Evolutionary conservation across 441 rosid species (phyloP).

Genomic region (Erysimum cheiri): DNA sequence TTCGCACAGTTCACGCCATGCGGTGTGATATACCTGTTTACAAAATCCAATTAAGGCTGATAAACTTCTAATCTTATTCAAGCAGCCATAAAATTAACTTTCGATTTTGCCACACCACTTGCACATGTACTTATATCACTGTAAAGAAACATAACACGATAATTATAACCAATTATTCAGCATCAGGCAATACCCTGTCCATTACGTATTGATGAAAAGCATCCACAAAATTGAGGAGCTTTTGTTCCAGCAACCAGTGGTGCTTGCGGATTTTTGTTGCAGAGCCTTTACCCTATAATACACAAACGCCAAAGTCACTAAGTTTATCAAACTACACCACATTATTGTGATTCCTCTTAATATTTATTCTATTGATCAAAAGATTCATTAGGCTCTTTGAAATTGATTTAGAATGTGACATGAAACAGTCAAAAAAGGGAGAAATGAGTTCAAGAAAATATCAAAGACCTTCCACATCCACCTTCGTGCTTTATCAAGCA

Average conservation of each 20-base stretch:
- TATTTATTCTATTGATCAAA: constrained; percentile 10
- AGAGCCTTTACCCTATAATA: constrained; percentile 70
- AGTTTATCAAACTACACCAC: constrained; percentile 25
- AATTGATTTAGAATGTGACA: constrained; percentile 25
- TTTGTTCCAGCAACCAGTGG: constrained; percentile 96
- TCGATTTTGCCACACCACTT: constrained; percentile 2
- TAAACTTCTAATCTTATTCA: constrained; percentile 7
- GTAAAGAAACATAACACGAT: not conserved
- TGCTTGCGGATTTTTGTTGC: constrained; percentile 63
- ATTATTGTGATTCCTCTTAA: constrained; percentile 11
- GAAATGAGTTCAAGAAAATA: constrained; percentile 18
- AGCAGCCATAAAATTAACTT: constrained; percentile 4
- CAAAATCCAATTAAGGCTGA: constrained; percentile 3
- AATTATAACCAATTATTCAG: constrained; percentile 11
- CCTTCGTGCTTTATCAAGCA: constrained; percentile 89
- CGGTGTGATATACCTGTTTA: constrained; percentile 89
- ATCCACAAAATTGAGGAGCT: constrained; percentile 97
- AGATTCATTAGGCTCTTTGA: constrained; percentile 10
- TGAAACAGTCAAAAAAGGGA: constrained; percentile 12
- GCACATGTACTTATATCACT: not conserved
- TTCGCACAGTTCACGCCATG: constrained; percentile 96
- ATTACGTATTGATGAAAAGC: constrained; percentile 99
- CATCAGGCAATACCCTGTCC: constrained; percentile 75
- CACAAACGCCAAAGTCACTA: constrained; percentile 26
- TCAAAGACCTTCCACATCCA: constrained; percentile 97